Conservation (phyloP, 2,329 filamentous ascomycete genomes). For the Colletotrichum sp. region DNA sequence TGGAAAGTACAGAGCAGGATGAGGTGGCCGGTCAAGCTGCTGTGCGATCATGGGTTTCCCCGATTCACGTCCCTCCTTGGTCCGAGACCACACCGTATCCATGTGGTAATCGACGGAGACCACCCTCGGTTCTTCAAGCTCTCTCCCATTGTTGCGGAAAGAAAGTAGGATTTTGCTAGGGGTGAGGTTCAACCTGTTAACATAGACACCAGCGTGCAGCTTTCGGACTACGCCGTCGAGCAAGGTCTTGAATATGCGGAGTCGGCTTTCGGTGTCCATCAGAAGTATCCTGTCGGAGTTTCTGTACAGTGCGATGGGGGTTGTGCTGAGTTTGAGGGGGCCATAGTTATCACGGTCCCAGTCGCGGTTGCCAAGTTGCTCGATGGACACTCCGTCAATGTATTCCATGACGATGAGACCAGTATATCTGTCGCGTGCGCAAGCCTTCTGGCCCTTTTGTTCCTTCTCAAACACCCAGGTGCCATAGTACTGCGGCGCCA, state of each 20-base stretch:
- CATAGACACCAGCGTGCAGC: background rate
- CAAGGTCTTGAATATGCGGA: background rate
- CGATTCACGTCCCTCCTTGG: background rate
- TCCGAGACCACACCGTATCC: background rate
- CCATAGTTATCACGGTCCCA: background rate
- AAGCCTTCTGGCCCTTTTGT: background rate
- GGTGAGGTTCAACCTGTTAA: fast-evolving
- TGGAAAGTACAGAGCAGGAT: background rate
- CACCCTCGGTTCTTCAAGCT: background rate
- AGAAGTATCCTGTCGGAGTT: fast-evolving
- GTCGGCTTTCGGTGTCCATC: background rate
- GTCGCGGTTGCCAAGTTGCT: background rate
- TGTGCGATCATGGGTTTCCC: background rate
- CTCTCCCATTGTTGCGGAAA: background rate
- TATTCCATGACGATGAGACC: background rate
- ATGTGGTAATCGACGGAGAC: background rate
- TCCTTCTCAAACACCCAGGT: background rate
- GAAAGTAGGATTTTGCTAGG: no score
- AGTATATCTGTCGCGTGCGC: background rate
- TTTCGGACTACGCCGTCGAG: background rate
- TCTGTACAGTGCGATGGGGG: background rate
- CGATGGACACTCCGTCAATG: background rate
- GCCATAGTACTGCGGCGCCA: background rate
- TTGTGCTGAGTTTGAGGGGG: background rate
- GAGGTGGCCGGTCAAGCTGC: background rate